Conservation (phyloP, 805 yeast species). For the Teunomyces pallodes region DNA sequence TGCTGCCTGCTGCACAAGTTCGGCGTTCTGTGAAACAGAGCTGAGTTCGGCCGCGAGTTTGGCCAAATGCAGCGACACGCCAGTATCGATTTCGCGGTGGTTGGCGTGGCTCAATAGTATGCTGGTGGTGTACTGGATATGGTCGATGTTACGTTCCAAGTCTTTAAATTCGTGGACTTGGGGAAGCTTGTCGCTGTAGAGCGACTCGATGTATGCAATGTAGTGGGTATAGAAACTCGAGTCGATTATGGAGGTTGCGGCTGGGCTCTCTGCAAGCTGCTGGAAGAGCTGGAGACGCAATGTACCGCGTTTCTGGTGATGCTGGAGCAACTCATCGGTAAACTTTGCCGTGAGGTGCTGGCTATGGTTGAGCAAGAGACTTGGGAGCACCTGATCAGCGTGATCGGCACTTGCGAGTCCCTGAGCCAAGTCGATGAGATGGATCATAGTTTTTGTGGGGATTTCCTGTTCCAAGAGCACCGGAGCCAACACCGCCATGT, state of each 20-base stretch:
- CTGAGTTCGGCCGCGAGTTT: slow-evolving; percentile 24
- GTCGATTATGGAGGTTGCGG: slow-evolving; percentile 12
- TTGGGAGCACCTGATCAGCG: slow-evolving; percentile 12
- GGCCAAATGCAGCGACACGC: slow-evolving; percentile 14
- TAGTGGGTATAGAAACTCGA: slow-evolving; percentile 18
- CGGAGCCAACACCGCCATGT: slow-evolving; percentile 23
- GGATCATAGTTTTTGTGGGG: slow-evolving; percentile 20
- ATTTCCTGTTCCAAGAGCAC: slow-evolving; percentile 14
- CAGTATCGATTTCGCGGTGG: slow-evolving; percentile 2
- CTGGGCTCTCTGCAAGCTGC: slow-evolving; percentile 3
- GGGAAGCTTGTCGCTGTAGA: slow-evolving; percentile 27
- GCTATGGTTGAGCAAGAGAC: slow-evolving; percentile 10
- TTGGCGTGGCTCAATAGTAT: background rate
- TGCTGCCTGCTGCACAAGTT: slow-evolving; percentile 1
- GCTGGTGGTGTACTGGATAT: slow-evolving; percentile 15
- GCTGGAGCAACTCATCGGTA: slow-evolving; percentile 13
- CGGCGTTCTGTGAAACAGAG: slow-evolving; percentile 8
- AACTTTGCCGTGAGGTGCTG: slow-evolving; percentile 15
- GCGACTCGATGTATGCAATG: slow-evolving; percentile 25
- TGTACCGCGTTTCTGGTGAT: slow-evolving; percentile 6
- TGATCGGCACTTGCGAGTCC: slow-evolving; percentile 9
- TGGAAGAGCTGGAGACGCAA: slow-evolving; percentile 16
- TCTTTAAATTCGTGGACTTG: slow-evolving; percentile 35
- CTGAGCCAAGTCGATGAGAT: slow-evolving; percentile 28
- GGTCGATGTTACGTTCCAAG: slow-evolving; percentile 24